Conservation (phyloP, 257 asterid species). For the Penstemon eatonii region DNA sequence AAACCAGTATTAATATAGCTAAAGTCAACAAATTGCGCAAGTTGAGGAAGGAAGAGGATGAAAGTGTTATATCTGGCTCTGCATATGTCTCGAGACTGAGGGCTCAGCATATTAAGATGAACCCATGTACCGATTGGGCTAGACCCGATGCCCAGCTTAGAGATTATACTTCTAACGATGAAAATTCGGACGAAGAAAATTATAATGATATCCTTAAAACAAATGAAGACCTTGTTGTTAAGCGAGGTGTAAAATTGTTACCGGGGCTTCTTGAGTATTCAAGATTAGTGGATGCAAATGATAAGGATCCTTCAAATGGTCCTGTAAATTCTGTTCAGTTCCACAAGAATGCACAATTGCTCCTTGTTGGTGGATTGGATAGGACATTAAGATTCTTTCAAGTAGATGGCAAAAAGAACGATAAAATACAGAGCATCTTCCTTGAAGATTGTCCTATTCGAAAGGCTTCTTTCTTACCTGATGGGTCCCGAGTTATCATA, state of each 20-base stretch:
- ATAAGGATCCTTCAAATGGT: conserved; percentile 59
- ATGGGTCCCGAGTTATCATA: conserved; percentile 79
- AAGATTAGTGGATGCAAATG: conserved; percentile 73
- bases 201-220: conserved; percentile 57
- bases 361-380: conserved; percentile 87
- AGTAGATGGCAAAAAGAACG: conserved; percentile 83
- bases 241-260: conserved; percentile 51
- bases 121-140: conserved; percentile 93
- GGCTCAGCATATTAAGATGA: conserved; percentile 84
- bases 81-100: conserved; percentile 72
- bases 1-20: conserved; percentile 59
- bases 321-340: conserved; percentile 80
- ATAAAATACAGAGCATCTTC: conserved; percentile 71
- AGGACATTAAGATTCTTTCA: conserved; percentile 74
- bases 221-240: conserved; percentile 68
- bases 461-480: conserved; percentile 84
- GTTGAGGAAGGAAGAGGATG: conserved; percentile 76
- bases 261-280: conserved; percentile 82
- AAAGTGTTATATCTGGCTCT: conserved; percentile 66
- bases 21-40: conserved; percentile 72
- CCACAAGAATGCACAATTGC: conserved; percentile 83
- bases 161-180: conserved; percentile 59
- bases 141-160: conserved; percentile 38
- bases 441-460: conserved; percentile 81
- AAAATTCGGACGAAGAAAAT: conserved; percentile 56